Conservation (phyloP, 2,329 filamentous ascomycete genomes). For the Simplicillium aogashimaense region DNA sequence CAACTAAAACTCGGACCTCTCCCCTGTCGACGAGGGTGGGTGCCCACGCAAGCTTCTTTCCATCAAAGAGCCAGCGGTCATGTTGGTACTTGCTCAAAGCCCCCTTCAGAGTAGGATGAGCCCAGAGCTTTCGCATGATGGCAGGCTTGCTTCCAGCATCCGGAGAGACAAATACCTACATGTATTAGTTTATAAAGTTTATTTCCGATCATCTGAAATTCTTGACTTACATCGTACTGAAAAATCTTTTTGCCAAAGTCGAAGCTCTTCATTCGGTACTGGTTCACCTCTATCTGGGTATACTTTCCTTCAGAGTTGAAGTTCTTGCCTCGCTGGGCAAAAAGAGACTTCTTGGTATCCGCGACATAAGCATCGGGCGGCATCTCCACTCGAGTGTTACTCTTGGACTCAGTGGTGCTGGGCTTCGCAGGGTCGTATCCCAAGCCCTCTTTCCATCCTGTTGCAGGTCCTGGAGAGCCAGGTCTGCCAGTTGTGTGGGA, state of each 20-base stretch:
- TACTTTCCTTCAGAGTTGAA: slow-evolving; percentile 49
- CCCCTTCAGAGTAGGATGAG: slow-evolving; percentile 47
- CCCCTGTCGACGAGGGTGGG: slow-evolving; percentile 29
- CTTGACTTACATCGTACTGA: slow-evolving; percentile 71
- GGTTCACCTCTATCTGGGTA: slow-evolving; percentile 56
- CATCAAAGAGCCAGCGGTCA: slow-evolving; percentile 63
- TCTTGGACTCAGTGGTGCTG: slow-evolving; percentile 16
- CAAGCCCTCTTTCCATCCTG: slow-evolving; percentile 17
- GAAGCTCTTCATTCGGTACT: slow-evolving; percentile 57
- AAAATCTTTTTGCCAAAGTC: slow-evolving; percentile 52
- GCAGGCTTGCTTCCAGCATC: slow-evolving; percentile 50
- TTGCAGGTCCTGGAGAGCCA: slow-evolving; percentile 10
- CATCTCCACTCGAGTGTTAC: slow-evolving; percentile 42
- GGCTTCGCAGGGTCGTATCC: slow-evolving; percentile 35
- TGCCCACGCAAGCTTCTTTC: slow-evolving; percentile 75
- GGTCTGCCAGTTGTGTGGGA: slow-evolving; percentile 2
- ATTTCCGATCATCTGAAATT: neutral
- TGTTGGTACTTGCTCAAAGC: slow-evolving; percentile 36
- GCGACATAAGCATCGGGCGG: slow-evolving; percentile 45
- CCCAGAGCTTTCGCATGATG: slow-evolving; percentile 69
- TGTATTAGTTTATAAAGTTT: slow-evolving; percentile 5
- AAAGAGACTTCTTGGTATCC: slow-evolving; percentile 21
- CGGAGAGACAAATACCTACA: slow-evolving; percentile 54
- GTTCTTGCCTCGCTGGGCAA: slow-evolving; percentile 21
- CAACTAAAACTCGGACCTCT: slow-evolving; percentile 49